Evolutionary conservation across 805 yeast species (phyloP), one percentile per base, ranked within the genome.

Genomic region (Yamadazyma akitaensis): DNA sequence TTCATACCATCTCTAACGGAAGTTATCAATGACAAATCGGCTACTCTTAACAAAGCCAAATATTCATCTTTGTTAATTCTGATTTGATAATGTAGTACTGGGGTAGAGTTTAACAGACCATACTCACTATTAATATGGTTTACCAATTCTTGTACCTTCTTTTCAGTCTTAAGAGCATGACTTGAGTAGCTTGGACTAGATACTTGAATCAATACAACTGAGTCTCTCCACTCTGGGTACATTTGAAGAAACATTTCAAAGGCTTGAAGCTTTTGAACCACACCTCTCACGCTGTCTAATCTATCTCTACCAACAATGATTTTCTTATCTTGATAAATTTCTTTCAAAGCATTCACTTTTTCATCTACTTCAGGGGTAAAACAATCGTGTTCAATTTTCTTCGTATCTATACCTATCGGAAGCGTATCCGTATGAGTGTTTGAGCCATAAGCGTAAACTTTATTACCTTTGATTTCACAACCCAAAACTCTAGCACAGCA

Each of bases 1-100:
- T 90, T 92, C 85, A 92, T 90, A 47, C 97, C 97, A 63, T 94
- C 99, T 62, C 99, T 81, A 25, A 92, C 84, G 2, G 96, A 84
- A 0, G 97, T 89, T 52, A 90, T 87, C 45, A 94, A 67, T 25
- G 96, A 91, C 54, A 94, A 70, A 60, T 94, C 97, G 0, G 98
- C 98, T 13, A 81, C 91, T 51, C 96, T 76, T 46, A 94, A 70
- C 41, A 94, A 69, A 0, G 98, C 97, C 49, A 86, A 73, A 64
- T 94, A 94, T 64, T 92, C 98, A 48, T 85, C 94, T 53, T 85
- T 83, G 31, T 84, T 88, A 51, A 94, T 80, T 57, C 95, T 80
- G 80, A 88, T 86, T 59, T 91, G 95, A 67, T 88, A 94, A 63
- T 92, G 97, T 57, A 88, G 87, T 30, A 94, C 89, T 0, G 99